Percentiles rank a stretch among this genome's conserved stretches.
Evolutionary conservation across 2,329 filamentous ascomycete species (phyloP).

Genomic region (Orbilia quercus): DNA sequence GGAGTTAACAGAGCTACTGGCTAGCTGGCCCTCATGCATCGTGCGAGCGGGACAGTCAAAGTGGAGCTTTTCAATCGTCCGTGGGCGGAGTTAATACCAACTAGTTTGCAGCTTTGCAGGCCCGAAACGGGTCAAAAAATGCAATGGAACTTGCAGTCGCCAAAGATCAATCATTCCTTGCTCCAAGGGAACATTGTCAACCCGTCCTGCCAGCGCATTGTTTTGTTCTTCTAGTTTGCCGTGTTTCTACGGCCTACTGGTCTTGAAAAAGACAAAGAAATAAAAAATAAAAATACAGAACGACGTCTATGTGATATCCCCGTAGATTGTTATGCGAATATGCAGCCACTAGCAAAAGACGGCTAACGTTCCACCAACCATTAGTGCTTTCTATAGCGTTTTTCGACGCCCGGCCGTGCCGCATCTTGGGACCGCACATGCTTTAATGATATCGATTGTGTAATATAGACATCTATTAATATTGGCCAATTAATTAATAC

Average conservation of each 20-base stretch:
- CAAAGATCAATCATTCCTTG: constrained; percentile 12
- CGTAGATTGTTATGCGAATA: constrained; percentile 9
- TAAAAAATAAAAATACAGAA: too few species aligned
- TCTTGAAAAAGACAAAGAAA: constrained; percentile 5
- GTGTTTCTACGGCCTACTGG: constrained; percentile 3
- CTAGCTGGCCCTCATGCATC: background rate
- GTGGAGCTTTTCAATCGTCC: constrained; percentile 14
- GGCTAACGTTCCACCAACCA: constrained; percentile 56
- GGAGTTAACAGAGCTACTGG: too few species aligned
- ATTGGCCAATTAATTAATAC: constrained; percentile 25
- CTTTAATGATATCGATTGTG: constrained; percentile 18
- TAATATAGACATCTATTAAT: constrained; percentile 48
- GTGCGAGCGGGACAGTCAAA: constrained; percentile 7
- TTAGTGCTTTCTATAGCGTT: constrained; percentile 22
- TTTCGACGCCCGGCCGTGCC: constrained; percentile 34
- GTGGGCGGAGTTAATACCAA: constrained; percentile 26
- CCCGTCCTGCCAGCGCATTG: background rate
- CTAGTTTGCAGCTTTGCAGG: constrained; percentile 20
- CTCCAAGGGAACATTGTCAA: constrained; percentile 5
- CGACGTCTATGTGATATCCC: constrained; percentile 26
- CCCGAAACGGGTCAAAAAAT: constrained; percentile 26
- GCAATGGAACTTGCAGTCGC: constrained; percentile 10
- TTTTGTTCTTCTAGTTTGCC: constrained; percentile 1
- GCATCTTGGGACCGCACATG: constrained; percentile 26
- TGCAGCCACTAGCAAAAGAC: constrained; percentile 51